These are phyloP conservation scores for Hypoxylon fragiforme DNA, from an alignment of 495 filamentous ascomycete species.

Conservation along the genomic window DNA sequence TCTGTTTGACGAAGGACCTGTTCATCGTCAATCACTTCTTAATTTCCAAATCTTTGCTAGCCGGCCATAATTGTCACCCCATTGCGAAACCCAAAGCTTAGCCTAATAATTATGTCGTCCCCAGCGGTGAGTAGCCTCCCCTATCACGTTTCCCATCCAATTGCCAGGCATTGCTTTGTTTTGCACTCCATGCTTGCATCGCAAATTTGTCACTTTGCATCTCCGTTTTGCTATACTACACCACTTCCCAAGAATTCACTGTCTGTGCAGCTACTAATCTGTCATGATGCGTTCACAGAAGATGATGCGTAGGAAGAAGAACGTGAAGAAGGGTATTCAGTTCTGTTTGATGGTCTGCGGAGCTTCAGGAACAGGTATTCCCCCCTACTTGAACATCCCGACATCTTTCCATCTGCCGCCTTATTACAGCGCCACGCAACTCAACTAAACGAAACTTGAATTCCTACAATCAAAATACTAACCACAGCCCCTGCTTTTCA, in stretches of 20 bases:
- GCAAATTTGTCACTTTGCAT: constrained; percentile 1
- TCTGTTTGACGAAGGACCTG: constrained; percentile 21
- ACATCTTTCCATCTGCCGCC: too few relatives aligned
- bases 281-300: constrained; percentile 59
- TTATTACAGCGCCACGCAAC: too few relatives aligned
- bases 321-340: constrained; percentile 99
- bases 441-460: too few relatives aligned
- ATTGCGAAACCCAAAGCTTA: constrained; percentile 32
- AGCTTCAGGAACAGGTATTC: constrained; percentile 91
- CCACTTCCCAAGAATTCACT: too few relatives aligned
- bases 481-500: constrained; percentile 43
- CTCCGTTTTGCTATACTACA: constrained; percentile 6
- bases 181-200: constrained; percentile 1
- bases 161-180: constrained; percentile 8
- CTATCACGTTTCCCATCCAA: constrained; percentile 33
- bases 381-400: too few relatives aligned
- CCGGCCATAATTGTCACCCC: constrained; percentile 26
- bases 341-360: constrained; percentile 99
- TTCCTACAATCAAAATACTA: constrained; percentile 21
- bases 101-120: constrained; percentile 43
- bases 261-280: constrained; percentile 42
- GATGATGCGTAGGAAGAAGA: constrained; percentile 99
- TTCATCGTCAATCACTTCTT: constrained; percentile 22
- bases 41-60: constrained; percentile 35
- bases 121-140: constrained; percentile 43